Conservation (phyloP, 805 yeast genomes). For the Candida sithepensis region DNA sequence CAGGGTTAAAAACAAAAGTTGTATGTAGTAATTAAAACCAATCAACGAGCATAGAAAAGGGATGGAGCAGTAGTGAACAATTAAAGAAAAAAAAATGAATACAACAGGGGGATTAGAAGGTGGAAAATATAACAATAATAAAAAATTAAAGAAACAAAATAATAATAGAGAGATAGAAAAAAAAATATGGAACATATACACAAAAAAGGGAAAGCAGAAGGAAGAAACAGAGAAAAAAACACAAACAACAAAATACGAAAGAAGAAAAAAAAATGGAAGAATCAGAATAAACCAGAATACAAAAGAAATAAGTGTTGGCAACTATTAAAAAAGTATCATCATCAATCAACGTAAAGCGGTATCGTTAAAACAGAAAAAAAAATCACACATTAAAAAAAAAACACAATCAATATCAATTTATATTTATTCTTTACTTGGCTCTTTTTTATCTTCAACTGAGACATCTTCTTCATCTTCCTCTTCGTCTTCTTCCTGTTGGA, state of each 20-base stretch:
- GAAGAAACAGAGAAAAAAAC: background rate
- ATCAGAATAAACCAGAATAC: background rate
- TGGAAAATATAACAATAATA: background rate
- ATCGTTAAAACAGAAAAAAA: background rate
- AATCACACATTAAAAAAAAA: background rate
- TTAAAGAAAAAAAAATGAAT: background rate
- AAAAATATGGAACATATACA: background rate
- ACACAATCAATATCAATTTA: background rate
- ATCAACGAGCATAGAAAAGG: conserved; percentile 14
- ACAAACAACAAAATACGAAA: background rate
- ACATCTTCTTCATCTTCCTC: conserved; percentile 3
- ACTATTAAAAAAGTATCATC: background rate
- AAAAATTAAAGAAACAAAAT: conserved; percentile 2
- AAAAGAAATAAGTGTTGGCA: background rate
- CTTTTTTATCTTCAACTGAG: background rate
- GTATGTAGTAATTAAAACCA: background rate
- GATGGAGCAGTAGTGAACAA: background rate
- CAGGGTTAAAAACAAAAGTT: too few relatives aligned
- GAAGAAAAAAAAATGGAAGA: background rate
- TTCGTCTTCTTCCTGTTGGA: conserved; percentile 10
- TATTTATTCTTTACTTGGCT: background rate
- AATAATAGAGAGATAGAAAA: conserved; percentile 1
- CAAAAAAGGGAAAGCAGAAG: background rate
- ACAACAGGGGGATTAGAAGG: background rate
- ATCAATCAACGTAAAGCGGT: background rate